These are phyloP conservation scores for Diaporthe caulivora DNA, from an alignment of 2,329 filamentous ascomycete genomes.

Conservation along the genomic window DNA sequence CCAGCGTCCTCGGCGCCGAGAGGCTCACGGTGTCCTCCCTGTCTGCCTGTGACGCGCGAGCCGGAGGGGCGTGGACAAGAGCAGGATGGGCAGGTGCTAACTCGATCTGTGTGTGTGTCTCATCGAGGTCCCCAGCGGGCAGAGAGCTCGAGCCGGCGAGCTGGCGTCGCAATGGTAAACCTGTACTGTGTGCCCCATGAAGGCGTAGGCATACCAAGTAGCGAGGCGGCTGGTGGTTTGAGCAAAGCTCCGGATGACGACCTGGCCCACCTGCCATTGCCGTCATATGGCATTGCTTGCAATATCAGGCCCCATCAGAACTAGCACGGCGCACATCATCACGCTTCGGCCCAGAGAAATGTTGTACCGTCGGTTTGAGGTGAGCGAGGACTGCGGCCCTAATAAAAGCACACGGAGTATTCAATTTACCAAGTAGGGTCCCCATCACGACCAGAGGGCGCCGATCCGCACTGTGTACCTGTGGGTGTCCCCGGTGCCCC, in stretches of 20 bases:
- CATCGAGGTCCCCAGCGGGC: background rate
- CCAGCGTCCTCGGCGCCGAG: conserved; percentile 2
- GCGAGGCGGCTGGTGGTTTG: background rate
- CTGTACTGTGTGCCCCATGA: conserved; percentile 9
- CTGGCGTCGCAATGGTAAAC: background rate
- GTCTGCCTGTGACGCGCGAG: conserved; percentile 18
- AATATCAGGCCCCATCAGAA: background rate
- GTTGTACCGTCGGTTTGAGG: background rate
- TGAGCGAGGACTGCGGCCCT: conserved; percentile 19
- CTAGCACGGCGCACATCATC: background rate
- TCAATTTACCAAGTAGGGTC: conserved; percentile 7
- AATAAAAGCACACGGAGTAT: conserved; percentile 28
- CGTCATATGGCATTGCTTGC: background rate
- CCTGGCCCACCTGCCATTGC: background rate
- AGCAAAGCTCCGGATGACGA: conserved; percentile 15
- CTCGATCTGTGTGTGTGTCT: background rate
- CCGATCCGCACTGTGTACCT: conserved; percentile 27
- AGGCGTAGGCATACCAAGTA: background rate
- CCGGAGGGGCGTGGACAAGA: conserved; percentile 21
- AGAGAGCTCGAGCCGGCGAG: background rate
- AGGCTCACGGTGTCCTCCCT: conserved; percentile 23
- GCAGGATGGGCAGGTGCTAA: background rate
- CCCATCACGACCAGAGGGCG: background rate
- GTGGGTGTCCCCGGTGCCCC: background rate
- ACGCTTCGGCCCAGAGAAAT: background rate